Evolutionary conservation across 129 eudicot species (phyloP).

Genomic region (Flaveria ramosissima): DNA sequence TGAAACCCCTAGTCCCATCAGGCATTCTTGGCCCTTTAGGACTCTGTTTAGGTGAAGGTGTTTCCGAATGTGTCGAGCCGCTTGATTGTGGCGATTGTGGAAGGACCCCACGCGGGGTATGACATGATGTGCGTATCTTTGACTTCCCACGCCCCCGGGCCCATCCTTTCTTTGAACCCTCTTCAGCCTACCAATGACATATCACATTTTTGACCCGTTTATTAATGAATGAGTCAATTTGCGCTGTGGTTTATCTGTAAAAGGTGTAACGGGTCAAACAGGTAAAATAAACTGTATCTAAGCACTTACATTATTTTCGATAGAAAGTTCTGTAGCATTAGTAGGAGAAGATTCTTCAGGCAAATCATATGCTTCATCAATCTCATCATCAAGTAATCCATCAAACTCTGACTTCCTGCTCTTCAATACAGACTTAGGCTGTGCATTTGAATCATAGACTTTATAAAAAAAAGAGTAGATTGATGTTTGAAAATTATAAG

Average conservation of each 20-base stretch:
- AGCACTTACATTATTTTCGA: conserved; percentile 44
- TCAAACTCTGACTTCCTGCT: conserved; percentile 76
- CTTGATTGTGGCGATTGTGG: conserved; percentile 39
- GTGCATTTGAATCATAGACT: conserved; percentile 27
- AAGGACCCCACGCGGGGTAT: conserved; percentile 62
- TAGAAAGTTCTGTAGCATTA: conserved; percentile 36
- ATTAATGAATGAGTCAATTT: neutral
- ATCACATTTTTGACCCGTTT: neutral
- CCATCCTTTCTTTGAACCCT: conserved; percentile 63
- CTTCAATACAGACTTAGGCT: conserved; percentile 93
- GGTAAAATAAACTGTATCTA: neutral
- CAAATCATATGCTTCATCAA: conserved; percentile 40
- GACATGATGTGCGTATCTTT: conserved; percentile 45
- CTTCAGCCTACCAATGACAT: conserved; percentile 43
- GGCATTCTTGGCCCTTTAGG: conserved; percentile 97
- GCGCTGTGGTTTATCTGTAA: neutral
- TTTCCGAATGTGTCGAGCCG: conserved; percentile 29
- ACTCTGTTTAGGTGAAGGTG: conserved; percentile 36
- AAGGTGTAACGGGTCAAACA: neutral
- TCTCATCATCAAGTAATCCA: conserved; percentile 57
- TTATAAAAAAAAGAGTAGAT: conserved; percentile 9
- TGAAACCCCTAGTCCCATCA: conserved; percentile 95
- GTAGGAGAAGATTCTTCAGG: conserved; percentile 43
- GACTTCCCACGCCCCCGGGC: conserved; percentile 67
- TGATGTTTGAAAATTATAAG: conserved; percentile 1